phyloP scores from a whole-genome alignment of 768 basidiomycete genomes.

The Cantharellus anzutake region DNA sequence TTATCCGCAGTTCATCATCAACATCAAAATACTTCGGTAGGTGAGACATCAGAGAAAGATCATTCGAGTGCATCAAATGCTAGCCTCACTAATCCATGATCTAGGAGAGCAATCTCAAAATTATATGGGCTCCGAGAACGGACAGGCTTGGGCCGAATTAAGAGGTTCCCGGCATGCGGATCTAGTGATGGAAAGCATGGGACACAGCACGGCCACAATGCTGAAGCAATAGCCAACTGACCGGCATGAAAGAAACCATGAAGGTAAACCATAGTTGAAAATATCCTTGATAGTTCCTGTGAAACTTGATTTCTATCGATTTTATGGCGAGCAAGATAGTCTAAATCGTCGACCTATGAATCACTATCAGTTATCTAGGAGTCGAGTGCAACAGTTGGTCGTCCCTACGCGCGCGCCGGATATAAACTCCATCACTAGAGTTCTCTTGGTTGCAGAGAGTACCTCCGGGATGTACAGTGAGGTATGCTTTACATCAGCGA shows the following conservation, averaged over 20 bases:
- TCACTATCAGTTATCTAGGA: conserved; percentile 21
- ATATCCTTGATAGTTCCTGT: conserved; percentile 76
- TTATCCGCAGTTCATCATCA: conserved; percentile 59
- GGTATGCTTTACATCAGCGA: conserved; percentile 48
- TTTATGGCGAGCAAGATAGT: conserved; percentile 55
- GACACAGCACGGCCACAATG: too few species aligned
- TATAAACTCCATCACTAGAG: conserved; percentile 90
- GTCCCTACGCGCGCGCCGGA: conserved; percentile 6
- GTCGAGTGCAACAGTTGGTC: conserved; percentile 15
- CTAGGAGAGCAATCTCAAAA: conserved; percentile 88
- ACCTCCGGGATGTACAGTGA: conserved; percentile 65
- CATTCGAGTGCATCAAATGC: background rate
- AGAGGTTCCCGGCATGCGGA: conserved; percentile 48
- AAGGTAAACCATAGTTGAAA: conserved; percentile 87
- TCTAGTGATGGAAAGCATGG: conserved; percentile 4
- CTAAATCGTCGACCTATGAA: conserved; percentile 71
- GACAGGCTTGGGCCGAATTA: conserved; percentile 58
- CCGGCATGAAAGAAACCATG: conserved; percentile 72
- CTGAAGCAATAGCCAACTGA: conserved; percentile 13
- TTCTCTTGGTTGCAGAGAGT: conserved; percentile 59
- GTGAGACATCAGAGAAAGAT: background rate
- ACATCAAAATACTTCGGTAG: conserved; percentile 66
- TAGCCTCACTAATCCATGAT: conserved; percentile 35
- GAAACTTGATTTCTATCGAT: conserved; percentile 93
- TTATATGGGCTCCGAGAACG: conserved; percentile 67